Base-by-base conservation (phyloP, 805 yeast genomes). In the Metschnikowia matae region DNA sequence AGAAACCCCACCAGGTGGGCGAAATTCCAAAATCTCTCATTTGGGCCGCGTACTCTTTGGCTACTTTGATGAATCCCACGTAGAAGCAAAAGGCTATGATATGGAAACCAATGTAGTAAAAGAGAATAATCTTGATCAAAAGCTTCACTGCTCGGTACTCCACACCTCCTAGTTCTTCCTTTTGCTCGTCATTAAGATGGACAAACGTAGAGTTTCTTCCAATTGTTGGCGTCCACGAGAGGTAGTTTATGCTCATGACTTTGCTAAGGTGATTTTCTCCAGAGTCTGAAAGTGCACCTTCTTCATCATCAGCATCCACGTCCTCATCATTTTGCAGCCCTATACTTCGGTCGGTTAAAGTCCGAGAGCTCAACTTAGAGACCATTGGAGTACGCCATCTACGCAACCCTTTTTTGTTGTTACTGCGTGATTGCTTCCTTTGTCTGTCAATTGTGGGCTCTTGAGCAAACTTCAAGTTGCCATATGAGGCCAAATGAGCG, bases 151-250 rank as follows among this genome's bases (percentile, higher is more conserved):
- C 89, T 40, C 97, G 78, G 64, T 94, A 94, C 63, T 94, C 99
- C 14, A 94, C 97, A 45, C 99, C 99, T 36, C 99, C 99, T 36
- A 94, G 70, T 65, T 94, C 99, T 52, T 87, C 95, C 61, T 89
- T 90, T 65, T 94, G 98, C 21, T 79, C 84, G 35, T 83, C 88
- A 2, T 89, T 82, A 40, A 94, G 67, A 14, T 86, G 86, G 2
- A 89, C 86, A 73, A 94, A 94, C 0, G 91, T 85, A 0, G 98
- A 92, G 67, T 94, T 94, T 66, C 97, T 79, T 10, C 97, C 98
- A 34, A 94, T 79, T 0, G 94, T 87, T 2, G 98, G 97, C 32
- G 79, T 79, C 89, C 96, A 90, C 0, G 97, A 90, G 21, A 92
- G 71, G 59, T 91, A 94, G 51, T 80, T 81, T 0, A 84, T 70